Percentiles rank a stretch among this genome's conserved stretches.
Evolutionary conservation across 1,139 yeast species (phyloP).

Genomic region (Maudiozyma humilis): DNA sequence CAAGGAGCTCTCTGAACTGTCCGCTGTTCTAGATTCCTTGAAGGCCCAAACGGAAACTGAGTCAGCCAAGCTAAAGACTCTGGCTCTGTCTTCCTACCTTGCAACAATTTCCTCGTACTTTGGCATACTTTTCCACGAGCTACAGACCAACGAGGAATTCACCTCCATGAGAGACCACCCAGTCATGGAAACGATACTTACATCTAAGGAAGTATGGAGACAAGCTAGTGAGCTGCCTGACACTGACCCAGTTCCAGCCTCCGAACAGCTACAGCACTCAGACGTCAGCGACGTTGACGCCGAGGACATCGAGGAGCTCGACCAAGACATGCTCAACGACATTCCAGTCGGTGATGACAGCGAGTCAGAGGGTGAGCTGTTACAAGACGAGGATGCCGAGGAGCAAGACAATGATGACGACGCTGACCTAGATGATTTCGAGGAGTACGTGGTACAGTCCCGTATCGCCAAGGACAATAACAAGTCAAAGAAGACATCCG

Average conservation of each 20-base stretch:
- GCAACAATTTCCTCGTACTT: slow-evolving; percentile 70
- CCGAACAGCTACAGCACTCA: slow-evolving; percentile 15
- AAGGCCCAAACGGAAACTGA: slow-evolving; percentile 30
- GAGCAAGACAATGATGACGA: slow-evolving; percentile 30
- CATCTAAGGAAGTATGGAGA: slow-evolving; percentile 84
- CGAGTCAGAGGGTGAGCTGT: slow-evolving; percentile 17
- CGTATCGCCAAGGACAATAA: slow-evolving; percentile 34
- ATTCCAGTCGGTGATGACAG: slow-evolving; percentile 18
- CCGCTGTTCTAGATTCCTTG: slow-evolving; percentile 38
- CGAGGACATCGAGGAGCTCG: slow-evolving; percentile 27
- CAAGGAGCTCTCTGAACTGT: slow-evolving; percentile 49
- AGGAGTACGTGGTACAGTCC: slow-evolving; percentile 44
- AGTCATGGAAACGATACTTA: slow-evolving; percentile 75
- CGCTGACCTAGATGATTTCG: slow-evolving; percentile 36
- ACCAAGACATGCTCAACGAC: slow-evolving; percentile 22
- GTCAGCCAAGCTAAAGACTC: slow-evolving; percentile 42
- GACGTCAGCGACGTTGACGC: slow-evolving; percentile 23
- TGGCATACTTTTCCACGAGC: slow-evolving; percentile 52
- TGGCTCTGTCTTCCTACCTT: slow-evolving; percentile 69
- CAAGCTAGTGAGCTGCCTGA: slow-evolving; percentile 52
- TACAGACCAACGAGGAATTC: slow-evolving; percentile 47
- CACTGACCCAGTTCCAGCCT: slow-evolving; percentile 16
- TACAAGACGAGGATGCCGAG: slow-evolving; percentile 21
- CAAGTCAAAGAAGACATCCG: slow-evolving; percentile 7
- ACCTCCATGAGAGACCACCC: slow-evolving; percentile 72